A percentile compares a stretch with the other conserved stretches of the same genome.
Evolutionary conservation across 2,329 filamentous ascomycete genomes (phyloP).

Genomic region (Colletotrichum chrysophilum): DNA sequence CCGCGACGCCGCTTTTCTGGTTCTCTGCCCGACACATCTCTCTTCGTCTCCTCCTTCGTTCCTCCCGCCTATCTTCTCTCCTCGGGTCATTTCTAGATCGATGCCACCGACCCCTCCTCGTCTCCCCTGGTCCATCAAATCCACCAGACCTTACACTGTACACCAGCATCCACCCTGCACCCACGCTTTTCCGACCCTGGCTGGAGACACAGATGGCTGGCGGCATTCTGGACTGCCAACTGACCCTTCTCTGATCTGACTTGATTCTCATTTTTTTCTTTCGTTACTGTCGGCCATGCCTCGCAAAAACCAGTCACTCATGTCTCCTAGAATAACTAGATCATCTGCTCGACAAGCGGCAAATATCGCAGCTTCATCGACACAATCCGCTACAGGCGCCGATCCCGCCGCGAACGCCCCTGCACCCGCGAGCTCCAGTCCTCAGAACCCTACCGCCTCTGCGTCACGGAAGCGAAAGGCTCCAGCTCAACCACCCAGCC

Average conservation of each 20-base stretch:
- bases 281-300: slow-evolving; percentile 10
- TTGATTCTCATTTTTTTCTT: slow-evolving; percentile 16
- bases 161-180: slow-evolving; percentile 13
- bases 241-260: neutral
- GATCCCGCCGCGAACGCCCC: slow-evolving; percentile 45
- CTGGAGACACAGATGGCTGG: slow-evolving; percentile 11
- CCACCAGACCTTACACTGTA: slow-evolving; percentile 20
- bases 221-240: neutral
- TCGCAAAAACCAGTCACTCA: slow-evolving; percentile 63
- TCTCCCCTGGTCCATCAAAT: slow-evolving; percentile 1
- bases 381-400: slow-evolving; percentile 42
- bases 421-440: slow-evolving; percentile 41
- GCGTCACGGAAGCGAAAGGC: slow-evolving; percentile 79
- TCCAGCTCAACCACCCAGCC: slow-evolving; percentile 56
- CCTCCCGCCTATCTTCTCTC: neutral
- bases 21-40: neutral
- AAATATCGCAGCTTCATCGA: slow-evolving; percentile 57
- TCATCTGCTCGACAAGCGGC: slow-evolving; percentile 91
- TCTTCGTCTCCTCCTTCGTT: neutral
- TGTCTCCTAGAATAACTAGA: slow-evolving; percentile 96
- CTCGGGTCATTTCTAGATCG: slow-evolving; percentile 1
- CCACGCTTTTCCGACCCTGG: neutral
- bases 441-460: slow-evolving; percentile 49
- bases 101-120: neutral
- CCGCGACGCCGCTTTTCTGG: neutral